Evolutionary conservation across 2,329 filamentous ascomycete genomes (phyloP).

Genomic region (Dryadomyces sulphureus): DNA sequence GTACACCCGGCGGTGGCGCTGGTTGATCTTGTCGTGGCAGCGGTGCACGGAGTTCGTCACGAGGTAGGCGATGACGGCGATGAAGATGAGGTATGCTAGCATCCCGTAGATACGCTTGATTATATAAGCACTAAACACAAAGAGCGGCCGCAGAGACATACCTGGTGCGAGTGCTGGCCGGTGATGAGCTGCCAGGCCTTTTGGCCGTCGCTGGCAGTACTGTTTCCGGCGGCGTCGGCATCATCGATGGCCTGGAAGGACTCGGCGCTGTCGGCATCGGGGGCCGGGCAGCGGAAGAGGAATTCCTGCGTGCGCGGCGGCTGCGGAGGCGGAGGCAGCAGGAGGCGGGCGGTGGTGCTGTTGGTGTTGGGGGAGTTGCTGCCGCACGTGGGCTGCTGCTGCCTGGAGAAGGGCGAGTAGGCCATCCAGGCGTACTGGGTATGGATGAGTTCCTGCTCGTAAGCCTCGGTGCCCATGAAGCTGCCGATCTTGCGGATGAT

Average conservation of each 20-base stretch:
- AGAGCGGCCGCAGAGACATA: not conserved
- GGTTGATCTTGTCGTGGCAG: not conserved
- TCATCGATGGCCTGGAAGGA: too few species aligned
- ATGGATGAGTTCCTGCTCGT: not conserved
- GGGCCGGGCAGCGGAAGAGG: slow-evolving; percentile 11
- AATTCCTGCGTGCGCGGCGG: slow-evolving; percentile 4
- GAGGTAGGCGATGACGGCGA: not conserved
- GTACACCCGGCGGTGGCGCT: not conserved
- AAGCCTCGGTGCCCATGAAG: not conserved
- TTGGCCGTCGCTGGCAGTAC: too few species aligned
- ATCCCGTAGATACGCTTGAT: not conserved
- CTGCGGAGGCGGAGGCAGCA: slow-evolving; percentile 2
- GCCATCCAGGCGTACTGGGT: not conserved
- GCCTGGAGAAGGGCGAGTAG: not conserved
- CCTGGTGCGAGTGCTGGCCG: not conserved
- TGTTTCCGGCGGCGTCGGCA: too few species aligned
- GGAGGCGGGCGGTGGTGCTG: not conserved
- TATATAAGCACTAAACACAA: not conserved
- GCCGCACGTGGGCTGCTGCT: not conserved
- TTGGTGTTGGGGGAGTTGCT: not conserved
- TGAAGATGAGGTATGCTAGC: not conserved
- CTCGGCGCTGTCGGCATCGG: not conserved
- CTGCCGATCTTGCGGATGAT: slow-evolving; percentile 14
- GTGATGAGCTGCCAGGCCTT: too few species aligned
- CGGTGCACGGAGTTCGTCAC: not conserved